Percentiles rank a stretch among this genome's conserved stretches.
phyloP scores from a whole-genome alignment of 495 filamentous ascomycete genomes.

The Daldinia decipiens region DNA sequence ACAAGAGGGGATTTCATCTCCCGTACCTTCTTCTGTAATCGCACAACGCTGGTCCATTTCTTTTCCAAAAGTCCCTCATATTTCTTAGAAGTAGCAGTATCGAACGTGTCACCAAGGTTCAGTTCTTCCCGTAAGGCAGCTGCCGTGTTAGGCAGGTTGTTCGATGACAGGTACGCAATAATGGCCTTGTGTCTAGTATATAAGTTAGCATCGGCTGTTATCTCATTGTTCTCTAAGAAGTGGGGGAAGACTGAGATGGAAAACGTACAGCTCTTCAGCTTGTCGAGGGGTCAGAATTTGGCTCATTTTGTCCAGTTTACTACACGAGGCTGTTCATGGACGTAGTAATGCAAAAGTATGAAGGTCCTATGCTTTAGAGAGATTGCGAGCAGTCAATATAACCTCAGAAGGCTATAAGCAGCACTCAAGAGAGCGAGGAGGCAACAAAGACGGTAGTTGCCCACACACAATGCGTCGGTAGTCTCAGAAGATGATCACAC shows the following conservation, averaged over 20 bases:
- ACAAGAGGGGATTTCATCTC: not conserved
- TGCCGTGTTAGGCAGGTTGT: slow-evolving; percentile 72
- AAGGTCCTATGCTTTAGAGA: not conserved
- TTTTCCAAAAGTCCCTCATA: slow-evolving; percentile 92
- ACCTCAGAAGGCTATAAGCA: not conserved
- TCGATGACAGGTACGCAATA: slow-evolving; percentile 84
- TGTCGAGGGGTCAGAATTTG: slow-evolving; percentile 80
- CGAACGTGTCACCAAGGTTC: slow-evolving; percentile 73
- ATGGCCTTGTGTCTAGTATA: slow-evolving; percentile 82
- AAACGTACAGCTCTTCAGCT: slow-evolving; percentile 86
- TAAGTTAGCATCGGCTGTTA: slow-evolving; percentile 9
- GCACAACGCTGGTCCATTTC: slow-evolving; percentile 94
- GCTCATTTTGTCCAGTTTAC: slow-evolving; percentile 66
- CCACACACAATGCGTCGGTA: slow-evolving; percentile 5
- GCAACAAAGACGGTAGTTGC: slow-evolving; percentile 20
- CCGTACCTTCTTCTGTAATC: slow-evolving; percentile 87
- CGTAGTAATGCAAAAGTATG: slow-evolving; percentile 3
- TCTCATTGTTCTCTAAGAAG: not conserved
- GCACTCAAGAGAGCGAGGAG: not conserved
- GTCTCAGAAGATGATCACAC: slow-evolving; percentile 16
- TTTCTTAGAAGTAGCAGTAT: slow-evolving; percentile 81
- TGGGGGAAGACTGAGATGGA: not conserved
- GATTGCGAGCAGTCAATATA: slow-evolving; percentile 5
- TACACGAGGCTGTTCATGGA: slow-evolving; percentile 27
- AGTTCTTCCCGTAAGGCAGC: slow-evolving; percentile 73